A percentile compares a stretch with the other conserved stretches of the same genome.
These are phyloP conservation scores for Leucocoprinus leucothites DNA, from an alignment of 768 basidiomycete species.

Conservation along the genomic window DNA sequence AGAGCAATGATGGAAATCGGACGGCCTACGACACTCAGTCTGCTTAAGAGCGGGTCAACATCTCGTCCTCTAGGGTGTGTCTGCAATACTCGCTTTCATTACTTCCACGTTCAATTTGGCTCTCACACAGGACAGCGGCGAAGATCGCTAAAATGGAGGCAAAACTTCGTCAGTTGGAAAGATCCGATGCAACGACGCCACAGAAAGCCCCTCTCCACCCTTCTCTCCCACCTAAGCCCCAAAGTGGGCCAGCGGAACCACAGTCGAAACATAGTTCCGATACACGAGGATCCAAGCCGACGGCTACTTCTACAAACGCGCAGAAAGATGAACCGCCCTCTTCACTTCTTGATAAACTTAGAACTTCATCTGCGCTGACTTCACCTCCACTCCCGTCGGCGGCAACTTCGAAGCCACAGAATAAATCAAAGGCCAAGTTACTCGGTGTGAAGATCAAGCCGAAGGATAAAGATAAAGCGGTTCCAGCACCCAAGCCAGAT, in stretches of 20 bases:
- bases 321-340: not conserved
- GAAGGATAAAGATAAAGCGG: slow-evolving; percentile 22
- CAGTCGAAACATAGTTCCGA: not conserved
- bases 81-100: slow-evolving; percentile 16
- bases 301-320: not conserved
- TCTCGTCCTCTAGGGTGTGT: slow-evolving; percentile 48
- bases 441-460: slow-evolving; percentile 40
- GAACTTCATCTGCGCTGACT: not conserved
- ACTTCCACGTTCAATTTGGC: not conserved
- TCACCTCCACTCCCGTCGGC: not conserved
- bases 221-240: slow-evolving; percentile 13
- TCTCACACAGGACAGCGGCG: slow-evolving; percentile 58
- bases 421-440: slow-evolving; percentile 24
- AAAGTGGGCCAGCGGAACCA: not conserved
- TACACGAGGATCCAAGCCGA: not conserved
- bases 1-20: slow-evolving; percentile 52
- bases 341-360: slow-evolving; percentile 1
- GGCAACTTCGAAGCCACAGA: not conserved
- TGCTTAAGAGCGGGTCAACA: slow-evolving; percentile 70
- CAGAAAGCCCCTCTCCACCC: slow-evolving; percentile 7
- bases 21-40: slow-evolving; percentile 82
- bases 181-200: slow-evolving; percentile 15
- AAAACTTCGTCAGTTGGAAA: slow-evolving; percentile 80
- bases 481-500: not conserved
- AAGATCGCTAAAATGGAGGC: slow-evolving; percentile 98